A percentile compares a stretch with the other conserved stretches of the same genome.
phyloP scores from a whole-genome alignment of 495 filamentous ascomycete species.

The Immersiella caudata region DNA sequence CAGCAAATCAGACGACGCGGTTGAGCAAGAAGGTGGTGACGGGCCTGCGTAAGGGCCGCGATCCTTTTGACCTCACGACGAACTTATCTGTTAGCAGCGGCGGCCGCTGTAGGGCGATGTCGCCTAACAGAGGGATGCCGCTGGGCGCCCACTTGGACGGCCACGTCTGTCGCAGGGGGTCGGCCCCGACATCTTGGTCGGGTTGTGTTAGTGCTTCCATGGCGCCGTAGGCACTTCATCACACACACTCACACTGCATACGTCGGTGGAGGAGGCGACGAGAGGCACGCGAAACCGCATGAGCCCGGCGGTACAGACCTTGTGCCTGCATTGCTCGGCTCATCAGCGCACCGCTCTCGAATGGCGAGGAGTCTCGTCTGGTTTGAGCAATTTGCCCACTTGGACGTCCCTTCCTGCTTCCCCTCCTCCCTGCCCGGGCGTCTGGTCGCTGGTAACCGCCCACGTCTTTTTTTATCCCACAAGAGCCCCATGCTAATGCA shows the following conservation, averaged over 20 bases:
- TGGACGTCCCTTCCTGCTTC: background rate
- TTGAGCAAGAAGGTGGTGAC: background rate
- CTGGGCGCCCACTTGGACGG: background rate
- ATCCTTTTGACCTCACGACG: background rate
- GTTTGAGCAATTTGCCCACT: constrained; percentile 1
- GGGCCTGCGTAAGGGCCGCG: background rate
- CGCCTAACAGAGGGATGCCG: background rate
- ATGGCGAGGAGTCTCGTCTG: background rate
- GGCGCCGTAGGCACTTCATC: constrained; percentile 4
- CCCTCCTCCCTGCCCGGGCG: background rate
- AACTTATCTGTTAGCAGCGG: background rate
- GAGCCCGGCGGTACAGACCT: background rate
- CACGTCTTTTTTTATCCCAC: constrained; percentile 12
- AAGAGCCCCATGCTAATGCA: background rate
- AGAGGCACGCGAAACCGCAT: background rate
- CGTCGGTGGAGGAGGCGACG: background rate
- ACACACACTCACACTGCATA: background rate
- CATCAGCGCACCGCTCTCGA: background rate
- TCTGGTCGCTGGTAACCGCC: constrained; percentile 6
- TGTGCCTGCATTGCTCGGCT: background rate
- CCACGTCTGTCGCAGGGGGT: background rate
- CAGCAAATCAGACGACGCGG: background rate
- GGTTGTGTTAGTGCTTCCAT: background rate
- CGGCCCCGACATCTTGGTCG: background rate
- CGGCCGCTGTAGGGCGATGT: background rate